These are phyloP conservation scores for Rhodotorula sp. DNA, from an alignment of 1,284 basidiomycete species.

Conservation along the genomic window DNA sequence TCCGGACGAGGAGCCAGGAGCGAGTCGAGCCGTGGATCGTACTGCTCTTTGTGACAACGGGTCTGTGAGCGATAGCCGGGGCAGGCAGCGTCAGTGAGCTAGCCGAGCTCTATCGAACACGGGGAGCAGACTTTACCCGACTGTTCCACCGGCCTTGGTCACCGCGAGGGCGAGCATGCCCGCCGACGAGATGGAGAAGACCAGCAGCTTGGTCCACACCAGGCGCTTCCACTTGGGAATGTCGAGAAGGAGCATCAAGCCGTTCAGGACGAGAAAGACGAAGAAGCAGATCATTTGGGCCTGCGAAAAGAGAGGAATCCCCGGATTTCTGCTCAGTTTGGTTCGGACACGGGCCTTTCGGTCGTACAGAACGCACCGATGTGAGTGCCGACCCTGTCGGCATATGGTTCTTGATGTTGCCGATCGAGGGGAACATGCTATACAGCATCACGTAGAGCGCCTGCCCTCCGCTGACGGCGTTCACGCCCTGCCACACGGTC, in stretches of 20 bases:
- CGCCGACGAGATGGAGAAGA: slow-evolving; percentile 42
- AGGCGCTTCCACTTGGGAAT: slow-evolving; percentile 40
- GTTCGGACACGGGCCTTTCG: too few relatives aligned
- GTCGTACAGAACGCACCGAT: slow-evolving; percentile 4
- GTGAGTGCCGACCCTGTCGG: slow-evolving; percentile 12
- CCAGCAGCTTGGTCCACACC: slow-evolving; percentile 44
- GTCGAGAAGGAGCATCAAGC: slow-evolving; percentile 3
- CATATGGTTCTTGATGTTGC: slow-evolving; percentile 61
- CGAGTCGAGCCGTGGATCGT: slow-evolving; percentile 5
- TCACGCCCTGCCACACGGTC: slow-evolving; percentile 28
- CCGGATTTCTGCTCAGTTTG: neutral
- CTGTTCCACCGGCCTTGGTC: slow-evolving; percentile 30
- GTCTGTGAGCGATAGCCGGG: neutral
- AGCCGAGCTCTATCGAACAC: too few relatives aligned
- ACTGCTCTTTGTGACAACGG: slow-evolving; percentile 5
- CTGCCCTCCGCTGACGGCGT: slow-evolving; percentile 29
- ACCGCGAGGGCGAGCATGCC: slow-evolving; percentile 22
- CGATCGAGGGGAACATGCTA: slow-evolving; percentile 72
- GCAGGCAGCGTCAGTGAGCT: neutral
- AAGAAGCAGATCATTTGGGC: slow-evolving; percentile 40
- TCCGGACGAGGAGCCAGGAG: slow-evolving; percentile 18
- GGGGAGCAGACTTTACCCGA: too few relatives aligned
- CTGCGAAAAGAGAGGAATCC: neutral
- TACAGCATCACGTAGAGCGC: slow-evolving; percentile 61
- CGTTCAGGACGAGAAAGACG: slow-evolving; percentile 17